Conservation (phyloP, 1,284 basidiomycete genomes). For the Ganoderma meredithae region DNA sequence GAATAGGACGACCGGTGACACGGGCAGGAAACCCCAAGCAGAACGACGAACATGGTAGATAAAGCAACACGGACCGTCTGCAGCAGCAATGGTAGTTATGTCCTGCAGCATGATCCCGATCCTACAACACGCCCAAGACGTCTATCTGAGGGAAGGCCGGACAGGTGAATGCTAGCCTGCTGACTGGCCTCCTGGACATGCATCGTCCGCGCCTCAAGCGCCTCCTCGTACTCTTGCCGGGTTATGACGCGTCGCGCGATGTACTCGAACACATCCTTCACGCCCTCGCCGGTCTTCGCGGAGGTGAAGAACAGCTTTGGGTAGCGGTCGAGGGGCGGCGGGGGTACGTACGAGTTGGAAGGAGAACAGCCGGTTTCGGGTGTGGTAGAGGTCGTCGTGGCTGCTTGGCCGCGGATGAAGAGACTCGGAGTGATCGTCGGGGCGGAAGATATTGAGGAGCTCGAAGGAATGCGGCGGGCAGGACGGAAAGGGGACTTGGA, state of each 20-base stretch:
- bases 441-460: slow-evolving; percentile 57
- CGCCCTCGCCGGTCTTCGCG: slow-evolving; percentile 77
- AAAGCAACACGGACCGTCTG: neutral
- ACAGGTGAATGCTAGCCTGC: neutral
- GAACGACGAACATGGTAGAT: neutral
- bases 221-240: slow-evolving; percentile 70
- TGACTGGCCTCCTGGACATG: slow-evolving; percentile 34
- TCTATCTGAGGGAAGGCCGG: neutral
- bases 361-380: slow-evolving; percentile 36
- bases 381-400: slow-evolving; percentile 33
- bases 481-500: slow-evolving; percentile 33
- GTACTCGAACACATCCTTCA: slow-evolving; percentile 73
- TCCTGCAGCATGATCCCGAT: neutral
- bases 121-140: neutral
- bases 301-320: slow-evolving; percentile 76
- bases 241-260: slow-evolving; percentile 64
- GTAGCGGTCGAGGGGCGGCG: slow-evolving; percentile 50
- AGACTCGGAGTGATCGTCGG: slow-evolving; percentile 70
- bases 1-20: neutral
- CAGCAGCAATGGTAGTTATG: neutral
- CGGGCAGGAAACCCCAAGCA: neutral
- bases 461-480: slow-evolving; percentile 49
- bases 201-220: slow-evolving; percentile 34
- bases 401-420: slow-evolving; percentile 50
- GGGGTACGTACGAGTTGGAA: slow-evolving; percentile 32